Base-by-base conservation (phyloP, 2,329 filamentous ascomycete genomes). In the Ceratocystis cubensis region DNA sequence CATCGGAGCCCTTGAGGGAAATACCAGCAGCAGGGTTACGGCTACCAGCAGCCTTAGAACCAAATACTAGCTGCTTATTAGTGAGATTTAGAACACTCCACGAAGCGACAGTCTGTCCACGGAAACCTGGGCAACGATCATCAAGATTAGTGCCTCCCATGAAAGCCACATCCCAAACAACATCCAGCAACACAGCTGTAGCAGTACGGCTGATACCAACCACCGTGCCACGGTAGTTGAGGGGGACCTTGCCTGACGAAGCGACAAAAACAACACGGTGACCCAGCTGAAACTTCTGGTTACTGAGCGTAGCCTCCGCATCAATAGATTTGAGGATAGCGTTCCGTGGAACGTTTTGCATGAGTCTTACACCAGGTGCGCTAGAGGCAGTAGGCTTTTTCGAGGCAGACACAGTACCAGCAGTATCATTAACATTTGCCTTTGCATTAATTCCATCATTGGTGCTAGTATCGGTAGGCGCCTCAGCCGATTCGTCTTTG, bases 121-220 rank as follows among this genome's bases (percentile, higher is more conserved):
- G 86, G 84, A 99, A 99, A 46, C 90, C 86, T 30, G 91, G 91
- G 73, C 93, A 96, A 68, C 94, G 87, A 66, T 92, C 91, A 68
- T 90, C 89, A 17, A 99, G 82, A 0, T 89, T 94, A 1, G 92
- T 96, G 69, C 94, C 94, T 73, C 91, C 96, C 92, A 99, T 97
- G 76, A 99, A 99, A 0, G 91, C 88, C 13, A 85, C 84, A 74
- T 99, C 95, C 76, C 96, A 99, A 6, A 99, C 87, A 67, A 97
- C 84, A 74, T 99, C 94, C 46, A 99, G 81, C 67, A 96, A 81
- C 61, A 89, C 84, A 30, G 87, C 88, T 66, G 89, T 88, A 22
- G 91, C 82, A 37, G 92, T 96, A 66, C 90, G 88, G 69, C 91
- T 96, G 73, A 96, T 88, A 45, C 94, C 94, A 66, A 96, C 88